Base-by-base conservation (phyloP, 208 protist species). In the Acanthamoeba sp. region DNA sequence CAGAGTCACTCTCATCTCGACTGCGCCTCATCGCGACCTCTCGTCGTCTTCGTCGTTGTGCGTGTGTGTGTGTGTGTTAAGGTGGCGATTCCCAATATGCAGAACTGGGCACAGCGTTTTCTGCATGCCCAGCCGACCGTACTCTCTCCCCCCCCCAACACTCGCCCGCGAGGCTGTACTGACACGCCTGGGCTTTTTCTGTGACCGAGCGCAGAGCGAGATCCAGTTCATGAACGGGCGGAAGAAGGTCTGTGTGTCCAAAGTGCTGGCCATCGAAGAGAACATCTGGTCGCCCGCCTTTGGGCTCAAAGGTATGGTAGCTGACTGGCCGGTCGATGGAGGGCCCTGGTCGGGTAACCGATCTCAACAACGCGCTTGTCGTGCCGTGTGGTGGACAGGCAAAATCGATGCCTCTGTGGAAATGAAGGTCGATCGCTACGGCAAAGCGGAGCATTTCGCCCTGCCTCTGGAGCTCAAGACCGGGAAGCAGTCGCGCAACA, bases 281-380 rank as follows among this genome's bases (percentile, higher is more conserved):
- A 95, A 95, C 34, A 95, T 97, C 62, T 97, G 96, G 96, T 97
- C 95, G 1, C 89, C 91, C 27, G 95, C 95, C 85, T 96, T 95
- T 91, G 96, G 96, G 20, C 27, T 97, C 27, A 97, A 97, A 95
- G 96, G 96, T 91, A 57, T n/a, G n/a, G n/a, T n/a, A n/a, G n/a
- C n/a, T n/a, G n/a, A n/a, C n/a, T n/a, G n/a, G n/a, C n/a, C n/a
- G n/a, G n/a, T n/a, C n/a, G n/a, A n/a, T n/a, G n/a, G n/a, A n/a
- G n/a, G n/a, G n/a, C n/a, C n/a, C n/a, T n/a, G n/a, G n/a, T n/a
- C n/a, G n/a, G n/a, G n/a, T 50, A 50, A 50, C 55, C 55, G 18
- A 29, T 62, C 9, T 14, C 50, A 14, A 27, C 52, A 57, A 3
- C 10, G 10, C 10, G 45, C 45, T 48, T 48, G 45, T 2, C 45